These are phyloP conservation scores for Eucalyptus pauciflora DNA, from an alignment of 345 rosid genomes.

Conservation along the genomic window DNA sequence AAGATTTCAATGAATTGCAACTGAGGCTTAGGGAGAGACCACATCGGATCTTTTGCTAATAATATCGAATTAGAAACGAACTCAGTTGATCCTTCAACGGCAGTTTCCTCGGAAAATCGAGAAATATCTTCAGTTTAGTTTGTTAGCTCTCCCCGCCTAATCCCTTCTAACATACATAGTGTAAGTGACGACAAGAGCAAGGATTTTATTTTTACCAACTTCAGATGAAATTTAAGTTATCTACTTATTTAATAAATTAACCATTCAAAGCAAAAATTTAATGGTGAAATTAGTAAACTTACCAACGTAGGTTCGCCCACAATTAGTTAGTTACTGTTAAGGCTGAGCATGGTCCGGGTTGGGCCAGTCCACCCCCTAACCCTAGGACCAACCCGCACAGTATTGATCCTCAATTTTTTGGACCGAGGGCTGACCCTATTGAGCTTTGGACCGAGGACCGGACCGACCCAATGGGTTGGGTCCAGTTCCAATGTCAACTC, in stretches of 20 bases:
- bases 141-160: neutral
- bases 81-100: neutral
- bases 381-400: too few species aligned
- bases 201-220: neutral
- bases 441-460: too few species aligned
- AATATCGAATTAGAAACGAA: neutral
- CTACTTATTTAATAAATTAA: neutral
- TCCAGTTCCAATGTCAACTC: too few species aligned
- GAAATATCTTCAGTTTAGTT: neutral
- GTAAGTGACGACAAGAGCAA: neutral
- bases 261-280: neutral
- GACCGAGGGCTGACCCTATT: too few species aligned
- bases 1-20: neutral
- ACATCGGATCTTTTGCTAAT: neutral
- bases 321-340: neutral
- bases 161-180: neutral
- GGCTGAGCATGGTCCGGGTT: too few species aligned
- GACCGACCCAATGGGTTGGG: too few species aligned
- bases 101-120: neutral
- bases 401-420: too few species aligned
- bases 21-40: neutral
- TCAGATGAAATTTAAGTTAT: neutral
- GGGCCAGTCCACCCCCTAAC: too few species aligned
- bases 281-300: neutral
- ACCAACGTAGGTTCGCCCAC: neutral